Base-by-base conservation (phyloP, 225 moss, liverwort and hornwort species). In the Polytrichum formosum region DNA sequence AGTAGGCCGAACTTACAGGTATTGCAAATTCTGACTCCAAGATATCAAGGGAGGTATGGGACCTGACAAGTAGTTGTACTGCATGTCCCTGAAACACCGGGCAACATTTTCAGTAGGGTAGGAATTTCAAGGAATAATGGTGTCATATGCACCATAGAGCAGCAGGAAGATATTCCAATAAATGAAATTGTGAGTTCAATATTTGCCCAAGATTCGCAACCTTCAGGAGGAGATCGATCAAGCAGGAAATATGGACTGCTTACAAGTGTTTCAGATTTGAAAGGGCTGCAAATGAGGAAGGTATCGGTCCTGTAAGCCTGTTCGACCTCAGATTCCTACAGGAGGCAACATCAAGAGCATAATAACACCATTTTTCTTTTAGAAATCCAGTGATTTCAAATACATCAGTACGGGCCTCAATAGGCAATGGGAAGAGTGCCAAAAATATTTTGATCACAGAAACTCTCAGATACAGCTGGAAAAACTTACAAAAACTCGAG, bases 21-120 rank as follows among this genome's bases (percentile, higher is more conserved):
- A 88, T 60, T 79, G 84, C 67, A 88, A 46, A 6, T 79, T 79
- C 71, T 79, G 82, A 55, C 84, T 88, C 88, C 88, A 88, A 53
- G 79, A 84, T 37, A 84, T 77, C 67, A 88, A 80, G n/a, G 88
- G 79, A 66, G 88, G 88, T 75, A 88, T 88, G 25, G 82, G 77
- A 70, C 88, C 88, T 33, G 84, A 79, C 53, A 88, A 71, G 70
- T 88, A 74, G 69, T 88, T 88, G 75, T 77, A 79, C 77, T 88
- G 88, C 82, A 88, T 82, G 66, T 88, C 88, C 64, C 88, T 88
- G 80, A 23, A 63, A 31, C 5, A 46, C 46, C 9, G 46, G 46
- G 46, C 13, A 46, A 46, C 16, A 46, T 16, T 46, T 4, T 16
- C 13, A 46, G 46, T 46, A 0, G 46, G 35, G 46, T 46, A 46